Base-by-base conservation (phyloP, 106 monocot genomes). In the Apostasia ramifera region DNA sequence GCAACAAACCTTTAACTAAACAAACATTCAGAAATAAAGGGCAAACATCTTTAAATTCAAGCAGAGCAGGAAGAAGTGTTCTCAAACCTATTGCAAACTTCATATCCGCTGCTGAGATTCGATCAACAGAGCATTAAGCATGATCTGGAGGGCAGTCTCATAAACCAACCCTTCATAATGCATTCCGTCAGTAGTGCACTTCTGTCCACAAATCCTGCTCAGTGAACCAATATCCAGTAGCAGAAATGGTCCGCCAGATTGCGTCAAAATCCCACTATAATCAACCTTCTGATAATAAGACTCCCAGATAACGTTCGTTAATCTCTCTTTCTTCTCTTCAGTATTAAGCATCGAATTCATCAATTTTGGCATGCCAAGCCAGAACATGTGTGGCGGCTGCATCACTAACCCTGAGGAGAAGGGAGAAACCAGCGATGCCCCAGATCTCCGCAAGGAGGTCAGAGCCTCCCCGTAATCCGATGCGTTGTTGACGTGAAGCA, bases 151-250 rank as follows among this genome's bases (percentile, higher is more conserved):
- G 1, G 85, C 85, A 0, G 97, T 89, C 51, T 98, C 89, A 67
- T 98, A 98, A 2, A 98, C 92, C 1, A 52, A 73, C 4, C 53
- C 69, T 48, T 81, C 71, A 44, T 98, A 98, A 66, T 92, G 97
- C 87, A 98, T 92, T 26, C 97, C 97, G 67, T 98, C 97, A 12
- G 42, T 69, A 40, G 97, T 85, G 61, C 97, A 98, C 59, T n/a
- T 12, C 12, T 7, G 1, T 51, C 92, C 92, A 59, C 97, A 98
- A 13, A 70, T 80, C 45, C 55, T 26, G 45, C 79, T 87, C 74
- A 92, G 71, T 40, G 11, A n/a, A n/a, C 86, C 89, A 0, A 90
- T 53, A 65, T 98, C 92, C 39, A 98, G 70, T 68, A 87, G 71
- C 43, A 81, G 7, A 43, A 92, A 79, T 9, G 78, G 73, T n/a